Evolutionary conservation across 2,329 filamentous ascomycete species (phyloP), one percentile per base, ranked within the genome.

Genomic region (Exophiala sp.): DNA sequence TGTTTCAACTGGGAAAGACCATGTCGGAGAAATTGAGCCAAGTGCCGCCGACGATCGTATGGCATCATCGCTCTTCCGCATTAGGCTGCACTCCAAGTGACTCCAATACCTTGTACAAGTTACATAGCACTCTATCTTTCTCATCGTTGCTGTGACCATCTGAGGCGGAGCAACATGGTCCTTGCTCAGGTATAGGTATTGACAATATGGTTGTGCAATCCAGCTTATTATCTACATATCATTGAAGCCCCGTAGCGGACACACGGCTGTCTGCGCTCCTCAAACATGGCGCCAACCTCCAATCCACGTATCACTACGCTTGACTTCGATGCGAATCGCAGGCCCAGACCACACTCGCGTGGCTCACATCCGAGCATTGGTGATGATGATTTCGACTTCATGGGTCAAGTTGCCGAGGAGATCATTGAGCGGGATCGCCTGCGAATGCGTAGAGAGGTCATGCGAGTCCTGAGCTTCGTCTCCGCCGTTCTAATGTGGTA

Each of bases 401-500:
- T 85, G 65, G 80, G 75, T 53, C 76, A 84, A 63, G 80, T 85
- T 9, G 81, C 82, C 29, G 79, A 80, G 50, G 81, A 80, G 61
- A 82, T 85, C 62, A 75, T 80, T 50, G 77, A 80, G 59, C 75
- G 79, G 54, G 82, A 85, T 66, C 74, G 81, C 53, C 67, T 69
- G 62, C 76, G 71, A 59, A 75, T 85, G 72, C 75, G 76, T 58
- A 76, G 72, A 60, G 73, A 82, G 60, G 68, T 78, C 6, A 64
- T 77, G 3, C 74, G 82, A 50, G 78, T 81, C 58, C 64, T 76
- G 54, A 81, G 79, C 67, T 86, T 86, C 66, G 70, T 69, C 29
- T 84, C 79, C 78, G 82, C 81, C 34, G 74, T 85, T 50, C 67
- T 85, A 55, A 82, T 76, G 65, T 84, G 81, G 76, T 78, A 68